Percentiles rank a stretch among this genome's conserved stretches.
Conservation (phyloP, 768 basidiomycete species). For the Hypsizygus marmoreus region DNA sequence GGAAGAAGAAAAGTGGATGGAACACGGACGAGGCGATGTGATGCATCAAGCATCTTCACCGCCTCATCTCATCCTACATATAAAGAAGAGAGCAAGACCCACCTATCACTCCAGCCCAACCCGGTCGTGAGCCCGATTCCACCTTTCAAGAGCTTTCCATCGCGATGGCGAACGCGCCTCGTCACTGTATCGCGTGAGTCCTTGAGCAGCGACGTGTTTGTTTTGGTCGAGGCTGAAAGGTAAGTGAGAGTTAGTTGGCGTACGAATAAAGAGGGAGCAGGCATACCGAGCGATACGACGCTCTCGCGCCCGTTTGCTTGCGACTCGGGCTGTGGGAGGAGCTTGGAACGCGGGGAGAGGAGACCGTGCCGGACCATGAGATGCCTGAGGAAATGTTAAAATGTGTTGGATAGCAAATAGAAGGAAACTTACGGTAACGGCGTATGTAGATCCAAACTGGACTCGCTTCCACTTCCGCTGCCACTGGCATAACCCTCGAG, state of each 20-base stretch:
- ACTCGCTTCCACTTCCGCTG: conserved; percentile 40
- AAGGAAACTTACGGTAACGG: conserved; percentile 59
- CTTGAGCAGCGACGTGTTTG: conserved; percentile 34
- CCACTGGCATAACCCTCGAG: conserved; percentile 21
- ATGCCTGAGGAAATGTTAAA: conserved; percentile 38
- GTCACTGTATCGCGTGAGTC: conserved; percentile 60
- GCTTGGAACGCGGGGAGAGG: conserved; percentile 65
- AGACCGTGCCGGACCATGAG: conserved; percentile 69
- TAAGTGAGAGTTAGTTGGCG: neutral
- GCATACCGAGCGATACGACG: conserved; percentile 35
- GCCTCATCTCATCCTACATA: neutral
- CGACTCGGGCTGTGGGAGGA: conserved; percentile 42
- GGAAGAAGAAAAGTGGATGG: no score
- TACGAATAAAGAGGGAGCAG: neutral
- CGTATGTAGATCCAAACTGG: conserved; percentile 68
- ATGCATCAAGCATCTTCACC: neutral
- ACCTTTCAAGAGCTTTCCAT: conserved; percentile 56
- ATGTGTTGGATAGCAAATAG: conserved; percentile 1
- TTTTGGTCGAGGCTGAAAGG: conserved; percentile 6
- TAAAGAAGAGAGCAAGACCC: conserved; percentile 20
- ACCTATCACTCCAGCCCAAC: conserved; percentile 77
- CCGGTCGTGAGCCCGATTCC: conserved; percentile 74
- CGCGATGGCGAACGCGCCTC: conserved; percentile 61
- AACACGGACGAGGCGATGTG: no score
- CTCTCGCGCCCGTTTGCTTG: conserved; percentile 18